Evolutionary conservation across 768 basidiomycete genomes (phyloP).

Genomic region (Trametes meyenii): DNA sequence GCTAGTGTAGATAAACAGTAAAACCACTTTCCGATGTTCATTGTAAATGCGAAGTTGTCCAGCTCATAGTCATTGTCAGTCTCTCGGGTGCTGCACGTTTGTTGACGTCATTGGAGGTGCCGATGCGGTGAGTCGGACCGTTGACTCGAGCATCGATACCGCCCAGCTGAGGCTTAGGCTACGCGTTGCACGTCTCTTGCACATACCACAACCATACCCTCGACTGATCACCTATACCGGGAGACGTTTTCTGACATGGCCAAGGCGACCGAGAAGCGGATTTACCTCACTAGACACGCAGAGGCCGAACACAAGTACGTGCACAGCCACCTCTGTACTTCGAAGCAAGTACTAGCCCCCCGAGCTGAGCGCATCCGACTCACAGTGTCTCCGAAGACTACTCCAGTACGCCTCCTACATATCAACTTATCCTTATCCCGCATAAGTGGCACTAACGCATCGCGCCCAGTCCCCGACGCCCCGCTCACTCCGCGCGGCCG

Average conservation of each 20-base stretch:
- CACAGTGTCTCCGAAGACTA: slow-evolving; percentile 31
- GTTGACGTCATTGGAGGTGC: not conserved
- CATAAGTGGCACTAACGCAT: not conserved
- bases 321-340: not conserved
- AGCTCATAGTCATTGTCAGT: too few relatives aligned
- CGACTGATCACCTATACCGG: not conserved
- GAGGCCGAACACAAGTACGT: slow-evolving; percentile 36
- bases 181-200: too few relatives aligned
- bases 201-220: too few relatives aligned
- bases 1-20: too few relatives aligned
- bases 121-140: too few relatives aligned
- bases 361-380: not conserved
- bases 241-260: not conserved
- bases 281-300: slow-evolving; percentile 34
- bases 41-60: too few relatives aligned
- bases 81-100: too few relatives aligned
- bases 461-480: slow-evolving; percentile 29
- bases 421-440: not conserved
- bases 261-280: slow-evolving; percentile 31
- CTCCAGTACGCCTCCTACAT: slow-evolving; percentile 19
- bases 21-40: too few relatives aligned
- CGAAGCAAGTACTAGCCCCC: not conserved
- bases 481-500: slow-evolving; percentile 32
- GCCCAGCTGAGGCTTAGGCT: too few relatives aligned
- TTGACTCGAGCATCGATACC: not conserved